Base-by-base conservation (phyloP, 1,139 yeast genomes). In the Kodamaea ohmeri region DNA sequence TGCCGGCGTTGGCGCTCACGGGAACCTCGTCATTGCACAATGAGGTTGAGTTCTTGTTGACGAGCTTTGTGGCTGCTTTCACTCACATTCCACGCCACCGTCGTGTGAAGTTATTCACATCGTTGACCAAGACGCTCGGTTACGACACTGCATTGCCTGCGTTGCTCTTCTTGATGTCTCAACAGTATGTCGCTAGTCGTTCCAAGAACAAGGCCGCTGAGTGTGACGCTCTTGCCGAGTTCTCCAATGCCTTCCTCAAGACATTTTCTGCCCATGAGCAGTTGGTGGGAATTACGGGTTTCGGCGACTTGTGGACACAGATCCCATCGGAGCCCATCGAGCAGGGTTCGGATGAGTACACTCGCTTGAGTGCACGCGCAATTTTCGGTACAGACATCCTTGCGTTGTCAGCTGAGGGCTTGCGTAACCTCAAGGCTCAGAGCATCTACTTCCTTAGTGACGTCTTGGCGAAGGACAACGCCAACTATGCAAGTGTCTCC, bases 1-100 rank as follows among this genome's bases (percentile, higher is more conserved):
- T 92, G 33, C 98, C 98, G 3, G 96, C 97, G 0, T 72, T 92
- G 46, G 80, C 94, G 7, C 70, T 75, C 14, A 78, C 80, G 38
- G 78, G 81, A 6, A 69, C 74, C 20, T 69, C 72, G 30, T 63
- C 67, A 16, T 63, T 72, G 41, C 60, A 62, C 18, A 83, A 78
- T 40, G 95, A 86, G 53, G 76, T 83, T 42, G 97, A 90, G 55
- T 87, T 89, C 55, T 71, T 94, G 47, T 68, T 92, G 48, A 77
- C 94, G 36, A 85, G 95, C 54, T 94, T 92, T 56, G 89, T 86
- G 12, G 83, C 96, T 43, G 97, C 98, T 0, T 86, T 94, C 64
- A 82, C 83, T 40, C 97, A 92, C 55, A 89, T 92, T 48, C 99
- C 99, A 46, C 80, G 96, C 58, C 98, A 92, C 58, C 85, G 99